A percentile compares a stretch with the other conserved stretches of the same genome.
Evolutionary conservation across 805 yeast species (phyloP).

Genomic region (Saccharomycopsis microspora): DNA sequence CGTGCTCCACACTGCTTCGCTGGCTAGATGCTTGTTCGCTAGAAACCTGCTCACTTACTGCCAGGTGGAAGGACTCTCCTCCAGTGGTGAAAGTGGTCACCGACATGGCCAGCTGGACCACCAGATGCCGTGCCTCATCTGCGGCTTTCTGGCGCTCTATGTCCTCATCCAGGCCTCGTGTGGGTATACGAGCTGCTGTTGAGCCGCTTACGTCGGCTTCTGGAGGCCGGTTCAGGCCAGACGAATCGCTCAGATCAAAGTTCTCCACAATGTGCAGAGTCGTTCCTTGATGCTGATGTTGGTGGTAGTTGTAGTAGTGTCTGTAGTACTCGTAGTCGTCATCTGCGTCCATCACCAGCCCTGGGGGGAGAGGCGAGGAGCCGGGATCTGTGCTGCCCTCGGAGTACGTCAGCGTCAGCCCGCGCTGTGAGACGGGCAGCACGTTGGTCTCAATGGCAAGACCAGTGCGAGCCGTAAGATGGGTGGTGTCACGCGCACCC

Average conservation of each 20-base stretch:
- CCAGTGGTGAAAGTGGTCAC: constrained; percentile 11
- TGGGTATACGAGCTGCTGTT: not conserved
- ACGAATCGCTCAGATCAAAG: constrained; percentile 10
- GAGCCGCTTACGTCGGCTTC: constrained; percentile 7
- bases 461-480: not conserved
- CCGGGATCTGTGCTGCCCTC: constrained; percentile 7
- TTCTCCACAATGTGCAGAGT: constrained; percentile 14
- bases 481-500: constrained; percentile 2
- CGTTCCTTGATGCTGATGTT: constrained; percentile 13
- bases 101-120: constrained; percentile 5
- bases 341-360: constrained; percentile 12
- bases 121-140: constrained; percentile 4
- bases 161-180: constrained; percentile 3
- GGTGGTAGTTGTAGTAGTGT: constrained; percentile 16
- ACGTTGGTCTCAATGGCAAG: constrained; percentile 1
- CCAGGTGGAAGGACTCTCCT: constrained; percentile 15
- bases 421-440: not conserved
- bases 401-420: constrained; percentile 7
- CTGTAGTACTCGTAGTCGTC: constrained; percentile 17
- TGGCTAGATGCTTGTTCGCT: not conserved
- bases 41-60: constrained; percentile 2
- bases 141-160: constrained; percentile 9
- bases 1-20: not conserved
- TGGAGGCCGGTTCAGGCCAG: constrained; percentile 1
- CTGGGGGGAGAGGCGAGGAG: constrained; percentile 14